Evolutionary conservation across 495 filamentous ascomycete species (phyloP).

Genomic region (Parathielavia appendiculata): DNA sequence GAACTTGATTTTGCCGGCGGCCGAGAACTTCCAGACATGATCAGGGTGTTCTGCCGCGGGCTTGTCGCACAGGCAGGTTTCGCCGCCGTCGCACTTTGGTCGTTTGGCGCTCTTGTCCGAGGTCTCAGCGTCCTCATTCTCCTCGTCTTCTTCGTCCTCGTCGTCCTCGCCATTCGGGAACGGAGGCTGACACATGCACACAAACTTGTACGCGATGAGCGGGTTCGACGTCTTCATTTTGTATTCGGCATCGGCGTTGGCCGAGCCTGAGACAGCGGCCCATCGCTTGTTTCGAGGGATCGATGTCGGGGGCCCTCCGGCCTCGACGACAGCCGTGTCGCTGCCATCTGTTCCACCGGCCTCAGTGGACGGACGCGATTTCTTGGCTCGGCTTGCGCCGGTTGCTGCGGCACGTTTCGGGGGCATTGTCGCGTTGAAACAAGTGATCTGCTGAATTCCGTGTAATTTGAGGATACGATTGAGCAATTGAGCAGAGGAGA

Average conservation of each 20-base stretch:
- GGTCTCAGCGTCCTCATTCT: slow-evolving; percentile 16
- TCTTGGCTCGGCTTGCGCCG: slow-evolving; percentile 10
- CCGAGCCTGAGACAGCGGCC: slow-evolving; percentile 38
- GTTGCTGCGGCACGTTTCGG: slow-evolving; percentile 10
- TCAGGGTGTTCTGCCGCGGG: slow-evolving; percentile 36
- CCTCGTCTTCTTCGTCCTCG: slow-evolving; percentile 20
- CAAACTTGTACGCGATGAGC: slow-evolving; percentile 29
- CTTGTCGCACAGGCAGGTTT: slow-evolving; percentile 40
- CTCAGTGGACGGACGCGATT: slow-evolving; percentile 10
- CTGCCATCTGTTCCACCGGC: neutral
- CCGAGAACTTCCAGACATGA: slow-evolving; percentile 37
- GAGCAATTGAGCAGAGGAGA: too few species aligned
- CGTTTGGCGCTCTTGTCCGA: slow-evolving; percentile 5
- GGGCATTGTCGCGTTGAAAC: slow-evolving; percentile 5
- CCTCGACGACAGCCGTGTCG: too few species aligned
- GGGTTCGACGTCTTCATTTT: slow-evolving; percentile 22
- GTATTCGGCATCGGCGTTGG: slow-evolving; percentile 36
- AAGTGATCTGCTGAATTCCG: neutral
- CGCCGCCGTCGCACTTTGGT: slow-evolving; percentile 23
- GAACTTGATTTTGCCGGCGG: slow-evolving; percentile 32
- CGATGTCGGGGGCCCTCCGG: too few species aligned
- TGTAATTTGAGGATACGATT: neutral
- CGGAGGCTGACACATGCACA: slow-evolving; percentile 33
- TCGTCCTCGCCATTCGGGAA: slow-evolving; percentile 23
- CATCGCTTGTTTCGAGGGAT: slow-evolving; percentile 36